Percentiles rank a stretch among this genome's conserved stretches.
Evolutionary conservation across 768 basidiomycete species (phyloP).

Genomic region (Clavaria fumosa): DNA sequence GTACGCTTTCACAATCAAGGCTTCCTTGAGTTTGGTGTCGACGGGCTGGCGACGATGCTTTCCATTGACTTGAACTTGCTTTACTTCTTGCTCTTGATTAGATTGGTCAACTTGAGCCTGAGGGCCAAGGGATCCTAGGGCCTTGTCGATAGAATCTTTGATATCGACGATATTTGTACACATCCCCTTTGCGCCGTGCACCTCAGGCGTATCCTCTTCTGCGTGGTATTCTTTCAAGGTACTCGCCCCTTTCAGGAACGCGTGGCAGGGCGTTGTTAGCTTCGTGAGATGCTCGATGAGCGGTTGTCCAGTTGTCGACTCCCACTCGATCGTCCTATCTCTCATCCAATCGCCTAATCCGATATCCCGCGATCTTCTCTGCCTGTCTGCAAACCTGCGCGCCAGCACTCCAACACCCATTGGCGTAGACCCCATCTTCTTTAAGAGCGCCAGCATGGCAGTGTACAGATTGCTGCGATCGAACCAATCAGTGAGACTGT

Average conservation of each 20-base stretch:
- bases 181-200: conserved; percentile 27
- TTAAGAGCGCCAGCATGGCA: conserved; percentile 31
- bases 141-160: conserved; percentile 32
- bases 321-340: conserved; percentile 29
- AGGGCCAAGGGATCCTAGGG: conserved; percentile 22
- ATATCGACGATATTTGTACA: conserved; percentile 39
- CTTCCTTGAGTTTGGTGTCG: conserved; percentile 5
- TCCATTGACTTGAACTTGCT: conserved; percentile 17
- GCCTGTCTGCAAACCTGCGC: conserved; percentile 23
- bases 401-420: conserved; percentile 32
- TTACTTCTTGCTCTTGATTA: conserved; percentile 12
- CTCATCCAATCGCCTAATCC: conserved; percentile 35
- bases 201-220: conserved; percentile 20
- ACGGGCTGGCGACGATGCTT: not conserved
- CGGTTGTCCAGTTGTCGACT: conserved; percentile 20
- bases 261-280: conserved; percentile 33
- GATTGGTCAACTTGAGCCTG: not conserved
- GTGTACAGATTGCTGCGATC: conserved; percentile 30
- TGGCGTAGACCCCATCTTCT: conserved; percentile 36
- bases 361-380: conserved; percentile 14
- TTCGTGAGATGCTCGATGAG: conserved; percentile 38
- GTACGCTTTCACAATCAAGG: conserved; percentile 22
- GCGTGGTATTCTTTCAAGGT: conserved; percentile 23
- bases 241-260: conserved; percentile 31
- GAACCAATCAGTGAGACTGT: conserved; percentile 40